Conservation (phyloP, 2,329 filamentous ascomycete genomes). For the Aureobasidium mangrovei region DNA sequence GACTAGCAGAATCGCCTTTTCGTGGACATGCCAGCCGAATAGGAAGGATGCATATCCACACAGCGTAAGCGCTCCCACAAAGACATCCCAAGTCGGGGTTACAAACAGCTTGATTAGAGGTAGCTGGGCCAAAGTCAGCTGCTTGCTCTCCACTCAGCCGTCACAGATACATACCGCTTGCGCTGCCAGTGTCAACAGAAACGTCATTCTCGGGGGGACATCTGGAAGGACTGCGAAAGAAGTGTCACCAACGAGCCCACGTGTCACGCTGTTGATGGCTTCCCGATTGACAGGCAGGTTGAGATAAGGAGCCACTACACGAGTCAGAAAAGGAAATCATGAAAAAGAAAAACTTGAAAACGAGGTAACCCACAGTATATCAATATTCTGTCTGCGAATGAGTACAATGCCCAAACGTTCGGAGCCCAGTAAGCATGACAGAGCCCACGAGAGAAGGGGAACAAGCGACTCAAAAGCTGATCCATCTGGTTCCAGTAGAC, state of each 20-base stretch:
- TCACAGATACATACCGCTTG: slow-evolving; percentile 48
- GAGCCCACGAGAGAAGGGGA: slow-evolving; percentile 86
- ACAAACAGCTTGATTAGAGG: slow-evolving; percentile 73
- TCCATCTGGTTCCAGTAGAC: slow-evolving; percentile 69
- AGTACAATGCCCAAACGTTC: slow-evolving; percentile 95
- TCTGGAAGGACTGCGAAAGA: slow-evolving; percentile 89
- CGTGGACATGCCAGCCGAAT: slow-evolving; percentile 97
- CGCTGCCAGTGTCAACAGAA: slow-evolving; percentile 71
- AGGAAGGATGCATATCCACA: slow-evolving; percentile 95
- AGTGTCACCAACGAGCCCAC: slow-evolving; percentile 87
- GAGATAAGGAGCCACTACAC: slow-evolving; percentile 67
- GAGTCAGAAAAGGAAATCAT: not conserved
- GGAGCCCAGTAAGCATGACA: slow-evolving; percentile 99
- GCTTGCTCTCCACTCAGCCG: accelerated
- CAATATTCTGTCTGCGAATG: slow-evolving; percentile 73
- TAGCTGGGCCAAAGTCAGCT: slow-evolving; percentile 36
- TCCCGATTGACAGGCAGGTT: slow-evolving; percentile 63
- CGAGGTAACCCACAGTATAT: slow-evolving; percentile 57
- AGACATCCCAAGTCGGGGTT: slow-evolving; percentile 75
- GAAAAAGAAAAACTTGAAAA: not conserved
- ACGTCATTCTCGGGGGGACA: slow-evolving; percentile 70
- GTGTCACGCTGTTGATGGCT: slow-evolving; percentile 80
- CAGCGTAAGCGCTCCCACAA: slow-evolving; percentile 80
- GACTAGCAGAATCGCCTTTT: slow-evolving; percentile 90
- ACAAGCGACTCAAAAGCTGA: slow-evolving; percentile 75